phyloP scores from a whole-genome alignment of 257 asterid genomes.

The Voacanga thouarsii region DNA sequence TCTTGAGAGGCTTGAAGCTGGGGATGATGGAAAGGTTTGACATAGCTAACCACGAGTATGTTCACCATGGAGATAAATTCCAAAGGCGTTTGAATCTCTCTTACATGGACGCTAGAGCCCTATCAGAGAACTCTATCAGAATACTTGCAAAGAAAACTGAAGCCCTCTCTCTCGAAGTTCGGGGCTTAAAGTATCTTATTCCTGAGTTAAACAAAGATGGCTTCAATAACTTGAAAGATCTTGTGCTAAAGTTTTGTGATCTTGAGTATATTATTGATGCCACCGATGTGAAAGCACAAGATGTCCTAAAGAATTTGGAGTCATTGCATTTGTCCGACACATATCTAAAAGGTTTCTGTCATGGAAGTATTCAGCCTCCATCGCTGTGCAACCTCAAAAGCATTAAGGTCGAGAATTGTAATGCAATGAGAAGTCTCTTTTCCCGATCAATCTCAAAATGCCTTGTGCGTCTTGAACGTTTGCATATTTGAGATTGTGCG shows the following conservation, averaged over 20 bases:
- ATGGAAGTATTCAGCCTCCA: neutral
- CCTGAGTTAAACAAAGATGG: neutral
- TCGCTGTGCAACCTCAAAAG: neutral
- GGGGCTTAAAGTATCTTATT: neutral
- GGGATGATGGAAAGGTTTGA: neutral
- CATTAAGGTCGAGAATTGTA: neutral
- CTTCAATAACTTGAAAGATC: neutral
- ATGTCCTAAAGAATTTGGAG: neutral
- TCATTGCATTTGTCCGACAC: neutral
- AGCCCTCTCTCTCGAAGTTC: neutral
- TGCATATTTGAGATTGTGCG: neutral
- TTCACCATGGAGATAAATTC: neutral
- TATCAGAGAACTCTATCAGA: neutral
- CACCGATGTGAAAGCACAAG: neutral
- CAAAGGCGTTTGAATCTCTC: neutral
- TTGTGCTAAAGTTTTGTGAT: neutral
- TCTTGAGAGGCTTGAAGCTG: neutral
- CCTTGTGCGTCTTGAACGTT: neutral
- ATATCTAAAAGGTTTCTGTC: neutral
- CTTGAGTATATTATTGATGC: neutral
- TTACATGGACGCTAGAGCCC: neutral
- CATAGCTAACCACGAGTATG: neutral
- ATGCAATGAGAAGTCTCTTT: neutral
- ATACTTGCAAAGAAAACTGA: neutral
- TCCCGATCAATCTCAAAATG: neutral